These are phyloP conservation scores for Xylaria hypoxylon DNA, from an alignment of 2,329 filamentous ascomycete genomes.

Conservation along the genomic window DNA sequence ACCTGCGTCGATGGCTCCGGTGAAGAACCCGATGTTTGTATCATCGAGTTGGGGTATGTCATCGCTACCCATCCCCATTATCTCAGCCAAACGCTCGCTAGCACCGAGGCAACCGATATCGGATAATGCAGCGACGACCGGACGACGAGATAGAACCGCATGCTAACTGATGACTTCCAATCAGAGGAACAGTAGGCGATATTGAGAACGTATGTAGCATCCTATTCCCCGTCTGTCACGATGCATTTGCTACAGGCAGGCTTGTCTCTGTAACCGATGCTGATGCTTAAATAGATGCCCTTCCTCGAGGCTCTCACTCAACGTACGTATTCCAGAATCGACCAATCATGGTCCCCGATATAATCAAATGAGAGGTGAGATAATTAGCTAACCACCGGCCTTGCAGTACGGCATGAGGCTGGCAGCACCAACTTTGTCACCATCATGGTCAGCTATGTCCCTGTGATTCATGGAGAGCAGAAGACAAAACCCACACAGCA, in stretches of 20 bases:
- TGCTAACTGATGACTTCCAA: slow-evolving; percentile 11
- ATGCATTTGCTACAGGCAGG: background rate
- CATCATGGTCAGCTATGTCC: slow-evolving; percentile 91
- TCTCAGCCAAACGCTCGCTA: background rate
- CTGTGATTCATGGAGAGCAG: slow-evolving; percentile 76
- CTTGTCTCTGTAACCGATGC: slow-evolving; percentile 56
- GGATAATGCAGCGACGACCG: background rate
- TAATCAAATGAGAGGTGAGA: background rate
- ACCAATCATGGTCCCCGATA: no score
- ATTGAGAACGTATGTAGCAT: slow-evolving; percentile 41
- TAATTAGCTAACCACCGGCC: background rate
- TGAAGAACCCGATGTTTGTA: slow-evolving; percentile 89
- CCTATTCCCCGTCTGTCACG: background rate
- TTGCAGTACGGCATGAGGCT: slow-evolving; percentile 71
- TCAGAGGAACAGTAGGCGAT: slow-evolving; percentile 44
- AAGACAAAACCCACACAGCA: slow-evolving; percentile 98
- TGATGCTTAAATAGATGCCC: slow-evolving; percentile 85
- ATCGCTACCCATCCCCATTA: background rate
- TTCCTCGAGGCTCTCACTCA: slow-evolving; percentile 90
- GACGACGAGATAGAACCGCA: background rate
- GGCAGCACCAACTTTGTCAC: slow-evolving; percentile 86
- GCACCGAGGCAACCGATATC: background rate
- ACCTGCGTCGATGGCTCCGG: slow-evolving; percentile 88
- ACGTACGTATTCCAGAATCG: slow-evolving; percentile 44
- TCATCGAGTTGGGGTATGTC: slow-evolving; percentile 62